Base-by-base conservation (phyloP, 176 grass and related monocot species). In the Pontederia paniculata region DNA sequence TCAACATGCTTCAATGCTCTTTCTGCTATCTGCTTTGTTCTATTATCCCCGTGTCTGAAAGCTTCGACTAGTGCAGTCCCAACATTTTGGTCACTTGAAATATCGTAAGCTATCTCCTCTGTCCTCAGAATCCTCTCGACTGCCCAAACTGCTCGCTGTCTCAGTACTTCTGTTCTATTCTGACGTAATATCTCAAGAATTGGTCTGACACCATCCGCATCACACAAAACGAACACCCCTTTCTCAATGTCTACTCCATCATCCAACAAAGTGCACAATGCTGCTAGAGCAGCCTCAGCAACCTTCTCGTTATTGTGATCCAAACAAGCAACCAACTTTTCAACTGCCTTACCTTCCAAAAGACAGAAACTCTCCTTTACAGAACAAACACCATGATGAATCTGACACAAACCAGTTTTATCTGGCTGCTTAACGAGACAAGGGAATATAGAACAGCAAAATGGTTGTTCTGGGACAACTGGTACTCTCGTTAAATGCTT, bases 111-210 rank as follows among this genome's bases (percentile, higher is more conserved):
- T 54, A 93, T 93, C 12, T 77, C 69, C 4, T 86, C 78, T 10
- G 55, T 62, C 31, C 88, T 75, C 52, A 93, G 71, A 53, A 93
- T 86, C 76, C 82, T 93, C 73, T 93, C 88, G 1, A 83, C 88
- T 14, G 82, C 82, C 82, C 88, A 93, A 23, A 81, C 72, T 8
- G 71, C 88, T 54, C 70, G 78, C 50, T 76, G 63, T 72, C 82
- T 73, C 67, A 93, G 73, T 37, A 65, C 70, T 46, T 80, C 74
- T 37, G 78, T 65, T 1, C 77, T 75, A 13, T 83, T 82, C 43
- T 77, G 68, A 47, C 66, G 75, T 79, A 93, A 68, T 50, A 86
- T 70, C 47, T 70, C 73, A 45, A 93, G 80, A 74, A 86, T 80
- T n/a, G 72, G 79, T 31, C 44, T 21, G 18, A 86, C 63, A 55